These are phyloP conservation scores for Tuber melanosporum DNA, from an alignment of 495 filamentous ascomycete genomes.

Conservation along the genomic window DNA sequence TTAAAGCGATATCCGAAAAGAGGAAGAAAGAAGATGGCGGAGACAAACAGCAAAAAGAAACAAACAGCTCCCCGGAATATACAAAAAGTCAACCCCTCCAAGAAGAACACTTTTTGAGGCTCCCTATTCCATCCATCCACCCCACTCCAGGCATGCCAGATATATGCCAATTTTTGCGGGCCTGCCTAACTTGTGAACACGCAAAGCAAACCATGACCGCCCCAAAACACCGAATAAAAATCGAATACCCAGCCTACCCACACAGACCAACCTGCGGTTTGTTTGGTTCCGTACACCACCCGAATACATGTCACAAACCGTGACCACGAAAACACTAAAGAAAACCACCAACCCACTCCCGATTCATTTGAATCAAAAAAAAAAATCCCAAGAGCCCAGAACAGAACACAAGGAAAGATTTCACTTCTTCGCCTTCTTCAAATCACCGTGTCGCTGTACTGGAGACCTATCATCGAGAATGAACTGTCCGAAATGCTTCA, in stretches of 20 bases:
- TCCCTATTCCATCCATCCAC: not conserved
- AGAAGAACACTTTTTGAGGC: not conserved
- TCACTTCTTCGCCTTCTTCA: constrained; percentile 26
- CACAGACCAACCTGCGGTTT: not conserved
- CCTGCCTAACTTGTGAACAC: not conserved
- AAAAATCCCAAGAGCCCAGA: not conserved
- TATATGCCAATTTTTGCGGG: not conserved
- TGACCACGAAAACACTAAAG: constrained; percentile 11
- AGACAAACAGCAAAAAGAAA: not conserved
- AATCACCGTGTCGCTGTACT: constrained; percentile 16
- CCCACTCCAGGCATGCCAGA: not conserved
- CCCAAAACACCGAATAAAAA: not conserved
- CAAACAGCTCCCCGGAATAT: not conserved
- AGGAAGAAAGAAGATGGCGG: not conserved
- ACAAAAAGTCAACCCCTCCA: not conserved
- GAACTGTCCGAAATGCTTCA: constrained; percentile 74
- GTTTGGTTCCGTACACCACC: not conserved
- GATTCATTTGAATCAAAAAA: not conserved
- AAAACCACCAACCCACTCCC: not conserved
- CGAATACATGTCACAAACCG: constrained; percentile 19
- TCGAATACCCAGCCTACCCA: not conserved
- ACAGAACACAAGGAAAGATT: not conserved
- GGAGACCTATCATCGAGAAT: constrained; percentile 47
- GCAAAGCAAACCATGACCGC: not conserved
- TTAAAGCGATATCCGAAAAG: not conserved